A percentile compares a stretch with the other conserved stretches of the same genome.
These are phyloP conservation scores for Darksidea phi DNA, from an alignment of 495 filamentous ascomycete genomes.

Conservation along the genomic window DNA sequence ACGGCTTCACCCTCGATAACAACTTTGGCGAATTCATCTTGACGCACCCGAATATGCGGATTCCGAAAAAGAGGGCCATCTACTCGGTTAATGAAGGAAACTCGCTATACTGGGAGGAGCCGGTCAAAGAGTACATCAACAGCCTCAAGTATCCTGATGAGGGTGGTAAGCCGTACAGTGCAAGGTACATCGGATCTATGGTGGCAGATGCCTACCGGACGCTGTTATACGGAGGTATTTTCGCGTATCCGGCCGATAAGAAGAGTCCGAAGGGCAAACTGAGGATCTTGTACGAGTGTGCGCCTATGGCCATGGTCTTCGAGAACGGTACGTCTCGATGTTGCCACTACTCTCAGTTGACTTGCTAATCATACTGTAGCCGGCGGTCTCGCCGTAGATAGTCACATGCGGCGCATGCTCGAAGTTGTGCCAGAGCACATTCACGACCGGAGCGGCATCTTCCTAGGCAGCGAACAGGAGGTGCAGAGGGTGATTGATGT, in stretches of 20 bases:
- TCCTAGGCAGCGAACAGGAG: slow-evolving; percentile 91
- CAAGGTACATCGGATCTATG: slow-evolving; percentile 96
- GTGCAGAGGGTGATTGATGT: slow-evolving; percentile 89
- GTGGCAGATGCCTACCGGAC: slow-evolving; percentile 98
- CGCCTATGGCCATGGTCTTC: slow-evolving; percentile 98
- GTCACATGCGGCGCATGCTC: slow-evolving; percentile 84
- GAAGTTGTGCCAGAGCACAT: slow-evolving; percentile 89
- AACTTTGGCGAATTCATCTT: slow-evolving; percentile 97
- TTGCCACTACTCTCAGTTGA: not conserved
- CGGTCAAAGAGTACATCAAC: slow-evolving; percentile 83
- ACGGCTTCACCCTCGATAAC: slow-evolving; percentile 96
- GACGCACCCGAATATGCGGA: slow-evolving; percentile 89
- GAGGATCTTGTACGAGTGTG: slow-evolving; percentile 96
- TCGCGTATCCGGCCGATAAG: slow-evolving; percentile 95
- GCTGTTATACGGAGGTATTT: slow-evolving; percentile 90
- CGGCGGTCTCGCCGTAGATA: slow-evolving; percentile 87
- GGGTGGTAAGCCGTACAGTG: slow-evolving; percentile 85
- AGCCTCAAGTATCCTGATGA: slow-evolving; percentile 75
- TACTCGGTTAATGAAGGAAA: slow-evolving; percentile 99
- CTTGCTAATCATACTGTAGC: slow-evolving; percentile 50
- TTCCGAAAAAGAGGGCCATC: slow-evolving; percentile 77
- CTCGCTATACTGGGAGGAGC: slow-evolving; percentile 90
- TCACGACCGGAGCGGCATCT: slow-evolving; percentile 93
- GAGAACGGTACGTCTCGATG: slow-evolving; percentile 75
- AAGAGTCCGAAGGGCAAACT: slow-evolving; percentile 98